A percentile compares a stretch with the other conserved stretches of the same genome.
phyloP scores from a whole-genome alignment of 176 grass and related monocot genomes.

The Thalia dealbata region DNA sequence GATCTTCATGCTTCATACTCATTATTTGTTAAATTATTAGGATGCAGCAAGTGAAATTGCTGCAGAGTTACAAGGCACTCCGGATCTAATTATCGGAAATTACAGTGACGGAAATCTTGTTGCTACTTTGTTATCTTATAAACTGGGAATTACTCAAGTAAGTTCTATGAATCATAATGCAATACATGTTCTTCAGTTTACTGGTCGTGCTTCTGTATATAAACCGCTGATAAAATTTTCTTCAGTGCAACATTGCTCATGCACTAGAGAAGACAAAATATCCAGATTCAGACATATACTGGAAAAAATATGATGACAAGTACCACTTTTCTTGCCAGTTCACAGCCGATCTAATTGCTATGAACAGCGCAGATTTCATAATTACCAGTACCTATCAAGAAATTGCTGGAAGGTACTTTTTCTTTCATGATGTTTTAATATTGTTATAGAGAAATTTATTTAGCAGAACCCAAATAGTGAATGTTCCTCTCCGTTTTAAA shows the following conservation, averaged over 20 bases:
- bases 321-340: slow-evolving; percentile 98
- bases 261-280: slow-evolving; percentile 97
- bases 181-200: not conserved
- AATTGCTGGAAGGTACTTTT: slow-evolving; percentile 88
- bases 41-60: slow-evolving; percentile 83
- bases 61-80: slow-evolving; percentile 71
- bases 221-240: slow-evolving; percentile 12
- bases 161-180: not conserved
- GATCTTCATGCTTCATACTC: too few relatives aligned
- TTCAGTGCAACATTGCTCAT: slow-evolving; percentile 97
- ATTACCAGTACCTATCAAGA: slow-evolving; percentile 99
- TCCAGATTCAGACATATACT: slow-evolving; percentile 88
- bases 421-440: not conserved
- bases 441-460: not conserved
- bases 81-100: slow-evolving; percentile 94
- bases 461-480: too few relatives aligned
- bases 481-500: too few relatives aligned
- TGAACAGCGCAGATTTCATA: slow-evolving; percentile 98
- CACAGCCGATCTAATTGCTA: slow-evolving; percentile 89
- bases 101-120: slow-evolving; percentile 99
- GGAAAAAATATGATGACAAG: slow-evolving; percentile 79
- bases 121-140: slow-evolving; percentile 75
- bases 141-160: slow-evolving; percentile 87
- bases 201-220: slow-evolving; percentile 5
- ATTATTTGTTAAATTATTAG: slow-evolving; percentile 25